These are phyloP conservation scores for Groenewaldozyma auringiensis DNA, from an alignment of 1,139 yeast genomes.

Conservation along the genomic window DNA sequence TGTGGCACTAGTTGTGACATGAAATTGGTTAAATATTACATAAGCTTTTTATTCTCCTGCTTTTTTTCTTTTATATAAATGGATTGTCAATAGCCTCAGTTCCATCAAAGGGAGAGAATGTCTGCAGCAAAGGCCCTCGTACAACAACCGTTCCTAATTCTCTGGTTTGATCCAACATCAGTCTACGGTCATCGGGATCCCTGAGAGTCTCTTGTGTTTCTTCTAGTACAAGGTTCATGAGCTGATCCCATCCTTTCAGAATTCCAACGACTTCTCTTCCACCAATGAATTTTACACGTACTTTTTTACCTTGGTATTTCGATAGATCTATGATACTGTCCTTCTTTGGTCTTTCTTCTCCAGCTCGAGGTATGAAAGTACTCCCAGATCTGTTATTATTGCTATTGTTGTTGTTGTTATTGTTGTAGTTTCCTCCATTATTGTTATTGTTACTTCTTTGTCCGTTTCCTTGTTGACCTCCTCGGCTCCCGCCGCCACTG, in stretches of 20 bases:
- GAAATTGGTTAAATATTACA: too few relatives aligned
- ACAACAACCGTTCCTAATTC: slow-evolving; percentile 69
- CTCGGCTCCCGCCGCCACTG: slow-evolving; percentile 8
- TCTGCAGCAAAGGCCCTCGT: slow-evolving; percentile 75
- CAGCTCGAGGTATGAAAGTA: slow-evolving; percentile 21
- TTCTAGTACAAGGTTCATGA: slow-evolving; percentile 88
- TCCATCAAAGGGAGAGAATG: slow-evolving; percentile 81
- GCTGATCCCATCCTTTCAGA: slow-evolving; percentile 83
- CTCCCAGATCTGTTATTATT: slow-evolving; percentile 12
- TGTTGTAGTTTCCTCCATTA: slow-evolving; percentile 9
- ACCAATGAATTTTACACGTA: slow-evolving; percentile 79
- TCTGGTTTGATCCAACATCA: slow-evolving; percentile 48
- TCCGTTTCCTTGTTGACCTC: slow-evolving; percentile 11
- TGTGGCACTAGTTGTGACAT: too few relatives aligned
- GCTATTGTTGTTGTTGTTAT: slow-evolving; percentile 12
- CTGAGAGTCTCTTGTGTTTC: slow-evolving; percentile 54
- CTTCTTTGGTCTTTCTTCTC: slow-evolving; percentile 68
- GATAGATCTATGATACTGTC: slow-evolving; percentile 83
- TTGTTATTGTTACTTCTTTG: slow-evolving; percentile 12
- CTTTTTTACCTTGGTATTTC: slow-evolving; percentile 64
- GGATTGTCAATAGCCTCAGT: slow-evolving; percentile 73
- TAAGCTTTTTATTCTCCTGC: too few relatives aligned
- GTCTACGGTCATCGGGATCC: slow-evolving; percentile 56
- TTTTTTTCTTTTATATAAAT: slow-evolving; percentile 37
- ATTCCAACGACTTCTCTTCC: slow-evolving; percentile 75